A percentile compares a stretch with the other conserved stretches of the same genome.
These are phyloP conservation scores for Alternaria arborescens DNA, from an alignment of 2,329 filamentous ascomycete species.

Conservation along the genomic window DNA sequence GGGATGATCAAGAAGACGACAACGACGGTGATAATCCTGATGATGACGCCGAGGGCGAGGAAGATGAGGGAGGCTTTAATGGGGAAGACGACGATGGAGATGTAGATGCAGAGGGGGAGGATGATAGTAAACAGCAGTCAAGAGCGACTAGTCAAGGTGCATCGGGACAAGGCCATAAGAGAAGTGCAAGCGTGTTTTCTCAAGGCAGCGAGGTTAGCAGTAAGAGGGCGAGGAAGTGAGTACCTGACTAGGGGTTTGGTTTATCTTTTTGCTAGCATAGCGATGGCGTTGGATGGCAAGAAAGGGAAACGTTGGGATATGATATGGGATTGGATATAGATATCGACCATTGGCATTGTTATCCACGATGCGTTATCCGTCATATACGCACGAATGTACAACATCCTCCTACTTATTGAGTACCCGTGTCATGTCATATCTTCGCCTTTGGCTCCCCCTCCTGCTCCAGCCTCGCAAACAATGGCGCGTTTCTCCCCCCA, in stretches of 20 bases:
- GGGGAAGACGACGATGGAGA: constrained; percentile 45
- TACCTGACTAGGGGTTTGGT: background rate
- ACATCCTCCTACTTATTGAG: background rate
- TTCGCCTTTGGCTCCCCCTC: constrained; percentile 28
- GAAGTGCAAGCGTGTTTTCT: constrained; percentile 84
- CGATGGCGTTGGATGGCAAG: constrained; percentile 22
- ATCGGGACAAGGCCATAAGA: constrained; percentile 64
- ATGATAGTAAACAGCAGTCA: constrained; percentile 41
- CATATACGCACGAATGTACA: constrained; percentile 2
- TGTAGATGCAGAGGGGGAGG: constrained; percentile 46
- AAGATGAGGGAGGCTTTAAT: constrained; percentile 18
- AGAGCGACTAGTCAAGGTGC: constrained; percentile 37
- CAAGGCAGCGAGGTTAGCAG: constrained; percentile 49
- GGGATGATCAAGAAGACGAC: constrained; percentile 26
- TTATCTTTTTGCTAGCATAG: constrained; percentile 20
- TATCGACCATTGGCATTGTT: background rate
- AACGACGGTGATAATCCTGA: constrained; percentile 42
- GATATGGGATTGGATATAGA: constrained; percentile 3
- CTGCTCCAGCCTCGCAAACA: constrained; percentile 42
- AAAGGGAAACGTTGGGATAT: background rate
- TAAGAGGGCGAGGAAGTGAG: constrained; percentile 46
- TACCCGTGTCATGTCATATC: constrained; percentile 18
- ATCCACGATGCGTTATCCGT: background rate
- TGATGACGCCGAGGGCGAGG: constrained; percentile 34
- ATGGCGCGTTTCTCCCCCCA: constrained; percentile 51